Evolutionary conservation across 257 asterid species (phyloP).

Genomic region (Scutellaria galericulata): DNA sequence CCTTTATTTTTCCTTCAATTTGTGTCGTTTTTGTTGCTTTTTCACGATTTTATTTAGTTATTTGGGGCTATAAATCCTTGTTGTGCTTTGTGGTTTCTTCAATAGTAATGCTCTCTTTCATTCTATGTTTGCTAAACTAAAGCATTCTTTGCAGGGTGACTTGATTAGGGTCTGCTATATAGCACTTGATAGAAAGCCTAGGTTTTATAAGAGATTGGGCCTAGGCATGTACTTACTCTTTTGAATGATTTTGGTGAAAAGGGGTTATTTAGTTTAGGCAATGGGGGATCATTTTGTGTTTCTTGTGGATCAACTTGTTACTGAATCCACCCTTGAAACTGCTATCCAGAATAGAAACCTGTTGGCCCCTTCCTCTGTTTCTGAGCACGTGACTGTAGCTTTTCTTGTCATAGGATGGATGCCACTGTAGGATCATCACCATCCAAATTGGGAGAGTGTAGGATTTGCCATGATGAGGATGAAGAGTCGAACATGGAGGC

Average conservation of each 20-base stretch:
- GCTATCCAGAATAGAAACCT: slow-evolving; percentile 46
- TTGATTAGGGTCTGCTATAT: slow-evolving; percentile 24
- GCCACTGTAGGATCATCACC: slow-evolving; percentile 44
- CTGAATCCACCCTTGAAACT: slow-evolving; percentile 58
- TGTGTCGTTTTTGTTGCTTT: slow-evolving; percentile 9
- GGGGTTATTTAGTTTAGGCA: slow-evolving; percentile 30
- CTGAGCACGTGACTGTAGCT: slow-evolving; percentile 38
- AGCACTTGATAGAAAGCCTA: slow-evolving; percentile 25
- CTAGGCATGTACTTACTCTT: slow-evolving; percentile 36
- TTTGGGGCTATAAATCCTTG: background rate
- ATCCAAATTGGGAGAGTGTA: slow-evolving; percentile 65
- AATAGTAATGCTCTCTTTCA: background rate
- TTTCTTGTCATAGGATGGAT: slow-evolving; percentile 61
- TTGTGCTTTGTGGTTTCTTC: slow-evolving; percentile 1
- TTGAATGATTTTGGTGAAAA: slow-evolving; percentile 25
- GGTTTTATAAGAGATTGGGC: slow-evolving; percentile 24
- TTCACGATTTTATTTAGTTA: background rate
- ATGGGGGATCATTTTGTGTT: slow-evolving; percentile 57
- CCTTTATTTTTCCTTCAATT: slow-evolving; percentile 23
- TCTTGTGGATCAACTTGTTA: slow-evolving; percentile 52
- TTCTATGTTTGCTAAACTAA: slow-evolving; percentile 6
- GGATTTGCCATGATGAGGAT: slow-evolving; percentile 91
- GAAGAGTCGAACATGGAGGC: slow-evolving; percentile 78
- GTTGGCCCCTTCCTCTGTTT: slow-evolving; percentile 32
- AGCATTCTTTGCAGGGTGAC: slow-evolving; percentile 35